Evolutionary conservation across 108 stramenopile genomes (phyloP).

Genomic region (Nitzschia sp.): DNA sequence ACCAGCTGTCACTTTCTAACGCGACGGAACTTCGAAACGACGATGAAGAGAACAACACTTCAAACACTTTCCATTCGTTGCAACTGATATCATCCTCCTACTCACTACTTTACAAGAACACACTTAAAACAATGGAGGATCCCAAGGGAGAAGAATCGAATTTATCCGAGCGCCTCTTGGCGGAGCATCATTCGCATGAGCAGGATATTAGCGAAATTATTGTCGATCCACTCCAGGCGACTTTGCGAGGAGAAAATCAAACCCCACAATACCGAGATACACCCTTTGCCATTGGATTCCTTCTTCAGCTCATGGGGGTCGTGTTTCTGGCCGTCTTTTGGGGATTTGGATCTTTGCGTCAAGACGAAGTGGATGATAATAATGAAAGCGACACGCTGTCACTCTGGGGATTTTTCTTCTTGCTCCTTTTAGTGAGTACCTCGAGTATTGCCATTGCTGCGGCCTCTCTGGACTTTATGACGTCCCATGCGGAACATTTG

Average conservation of each 20-base stretch:
- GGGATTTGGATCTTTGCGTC: slow-evolving; percentile 17
- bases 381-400: slow-evolving; percentile 2
- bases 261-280: slow-evolving; percentile 46
- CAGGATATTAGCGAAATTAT: background rate
- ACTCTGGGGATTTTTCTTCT: slow-evolving; percentile 19
- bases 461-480: slow-evolving; percentile 36
- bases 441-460: slow-evolving; percentile 32
- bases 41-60: no score
- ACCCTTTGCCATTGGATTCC: slow-evolving; percentile 57
- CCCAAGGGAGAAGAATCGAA: background rate
- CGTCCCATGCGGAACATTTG: slow-evolving; percentile 30
- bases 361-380: slow-evolving; percentile 2
- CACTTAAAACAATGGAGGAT: background rate
- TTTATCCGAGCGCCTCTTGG: slow-evolving; percentile 6
- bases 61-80: no score
- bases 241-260: slow-evolving; percentile 36
- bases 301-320: slow-evolving; percentile 33
- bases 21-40: no score
- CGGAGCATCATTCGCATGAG: background rate
- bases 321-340: slow-evolving; percentile 27
- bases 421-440: slow-evolving; percentile 20
- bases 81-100: no score
- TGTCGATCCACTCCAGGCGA: slow-evolving; percentile 14
- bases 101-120: no score
- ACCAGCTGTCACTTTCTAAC: no score